Evolutionary conservation across 2,329 filamentous ascomycete genomes (phyloP), one percentile per base, ranked within the genome.

Genomic region (Aspergillus amoenus): DNA sequence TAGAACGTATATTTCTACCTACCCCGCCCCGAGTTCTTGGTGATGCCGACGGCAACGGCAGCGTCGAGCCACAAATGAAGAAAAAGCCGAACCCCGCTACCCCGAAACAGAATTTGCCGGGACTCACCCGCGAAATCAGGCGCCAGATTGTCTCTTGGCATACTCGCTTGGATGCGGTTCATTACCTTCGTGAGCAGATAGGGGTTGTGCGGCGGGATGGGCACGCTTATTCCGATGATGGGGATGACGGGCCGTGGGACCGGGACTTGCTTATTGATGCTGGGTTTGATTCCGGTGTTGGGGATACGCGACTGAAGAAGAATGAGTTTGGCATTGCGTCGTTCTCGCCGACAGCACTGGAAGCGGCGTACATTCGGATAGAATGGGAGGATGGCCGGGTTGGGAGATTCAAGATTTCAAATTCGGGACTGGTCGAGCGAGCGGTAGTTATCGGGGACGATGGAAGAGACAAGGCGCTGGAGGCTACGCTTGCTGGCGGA

Each of bases 361-460:
- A 80, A 60, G 68, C 74, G 15, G 67, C 72, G 37, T 77, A 78
- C 66, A 66, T 78, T 24, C 71, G 76, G 11, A 45, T 80, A 15
- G 71, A 78, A 57, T 80, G 77, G 77, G 65, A 64, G 12, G 76
- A 78, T 65, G 76, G 75, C 5, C 71, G 73, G 5, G 71, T 79
- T 27, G 78, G 76, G 3, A 66, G 75, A 42, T 72, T 80, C 43
- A 76, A 75, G 57, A 62, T 79, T 22, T 74, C 75, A 3, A 71
- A 75, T 63, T 57, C 67, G 8, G 77, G 77, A 4, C 52, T 66
- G 34, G 70, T 79, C 30, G 74, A 78, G 55, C 65, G 74, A 11
- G 76, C 74, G 4, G 73, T 78, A 45, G 72, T 79, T 13, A 73
- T 78, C 61, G 75, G 74, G 2, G 73, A 76, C 42, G 21, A 57